Evolutionary conservation across 345 rosid genomes (phyloP), one percentile per base, ranked within the genome.

Genomic region (Firmiana major): DNA sequence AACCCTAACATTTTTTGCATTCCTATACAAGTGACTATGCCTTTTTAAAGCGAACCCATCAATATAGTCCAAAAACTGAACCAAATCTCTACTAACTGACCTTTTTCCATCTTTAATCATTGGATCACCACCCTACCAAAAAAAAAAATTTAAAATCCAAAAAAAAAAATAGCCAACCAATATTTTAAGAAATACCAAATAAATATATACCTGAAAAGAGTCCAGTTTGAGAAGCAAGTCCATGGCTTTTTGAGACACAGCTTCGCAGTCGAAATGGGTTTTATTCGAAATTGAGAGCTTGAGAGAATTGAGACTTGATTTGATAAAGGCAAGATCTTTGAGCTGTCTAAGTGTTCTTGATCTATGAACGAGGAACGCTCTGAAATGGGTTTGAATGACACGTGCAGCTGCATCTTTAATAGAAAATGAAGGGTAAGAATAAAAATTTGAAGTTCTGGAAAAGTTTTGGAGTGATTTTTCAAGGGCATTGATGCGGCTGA

Each of bases 271-370:
- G 74, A 89, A 80, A 80, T 74, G 86, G 75, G 85, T 49, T 82
- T 83, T 85, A 31, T 70, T 82, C 6, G 88, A 90, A 84, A 89
- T 65, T 5, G 93, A 90, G 69, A 88, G 86, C 79, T 86, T 89
- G 77, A 95, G 94, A 74, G 92, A 78, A 63, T 77, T 71, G 81
- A 89, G 89, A 48, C 83, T 85, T 60, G 98, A 86, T 84, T 89
- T 93, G 60, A 95, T 75, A 58, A 57, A 40, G 49, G 98, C 99
- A 34, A 95, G 93, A 59, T 86, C 90, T 79, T 91, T 87, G 81
- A 93, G 98, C 78, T 91, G 89, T 24, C 97, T 81, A 34, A 95
- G 90, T 73, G 92, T 84, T 83, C 88, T 84, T 60, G 98, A 95
- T 90, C 98, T 88, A 34, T 82, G 90, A 73, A 84, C 97, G 1